phyloP scores from a whole-genome alignment of 148 eudicot species.

The Rhododendron simsii region DNA sequence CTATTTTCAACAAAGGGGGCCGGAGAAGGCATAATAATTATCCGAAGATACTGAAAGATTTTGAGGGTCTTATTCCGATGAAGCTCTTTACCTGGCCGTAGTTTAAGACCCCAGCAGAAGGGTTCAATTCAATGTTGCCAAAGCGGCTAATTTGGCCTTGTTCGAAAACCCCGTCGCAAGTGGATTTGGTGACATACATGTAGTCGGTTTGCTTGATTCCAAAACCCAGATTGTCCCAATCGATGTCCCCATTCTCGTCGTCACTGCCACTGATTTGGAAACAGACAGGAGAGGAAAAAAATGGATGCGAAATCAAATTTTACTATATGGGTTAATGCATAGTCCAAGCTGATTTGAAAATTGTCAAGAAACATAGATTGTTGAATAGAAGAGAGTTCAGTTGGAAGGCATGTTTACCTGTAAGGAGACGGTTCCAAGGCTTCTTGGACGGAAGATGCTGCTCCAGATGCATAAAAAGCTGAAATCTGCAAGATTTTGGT shows the following conservation, averaged over 20 bases:
- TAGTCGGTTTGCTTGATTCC: slow-evolving; percentile 62
- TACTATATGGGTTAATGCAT: background rate
- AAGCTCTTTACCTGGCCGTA: slow-evolving; percentile 51
- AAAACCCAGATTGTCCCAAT: slow-evolving; percentile 76
- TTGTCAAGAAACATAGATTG: background rate
- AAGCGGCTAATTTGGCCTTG: slow-evolving; percentile 51
- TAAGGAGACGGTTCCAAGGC: slow-evolving; percentile 6
- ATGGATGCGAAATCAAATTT: background rate
- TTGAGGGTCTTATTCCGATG: background rate
- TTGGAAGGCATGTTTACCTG: background rate
- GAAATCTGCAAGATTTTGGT: slow-evolving; percentile 16
- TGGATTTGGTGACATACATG: slow-evolving; percentile 69
- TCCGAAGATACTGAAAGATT: background rate
- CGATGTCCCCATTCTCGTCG: slow-evolving; percentile 50
- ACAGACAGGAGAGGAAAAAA: background rate
- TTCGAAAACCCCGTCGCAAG: slow-evolving; percentile 32
- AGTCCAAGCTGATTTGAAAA: background rate
- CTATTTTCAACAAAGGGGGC: no score
- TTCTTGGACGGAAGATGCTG: slow-evolving; percentile 22
- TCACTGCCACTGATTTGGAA: slow-evolving; percentile 20
- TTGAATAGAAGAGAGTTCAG: no score
- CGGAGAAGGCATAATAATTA: background rate
- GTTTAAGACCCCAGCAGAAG: slow-evolving; percentile 66
- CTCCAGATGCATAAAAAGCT: slow-evolving; percentile 8
- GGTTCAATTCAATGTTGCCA: slow-evolving; percentile 63